Evolutionary conservation across 805 yeast species (phyloP).

Genomic region (Pichia exigua): DNA sequence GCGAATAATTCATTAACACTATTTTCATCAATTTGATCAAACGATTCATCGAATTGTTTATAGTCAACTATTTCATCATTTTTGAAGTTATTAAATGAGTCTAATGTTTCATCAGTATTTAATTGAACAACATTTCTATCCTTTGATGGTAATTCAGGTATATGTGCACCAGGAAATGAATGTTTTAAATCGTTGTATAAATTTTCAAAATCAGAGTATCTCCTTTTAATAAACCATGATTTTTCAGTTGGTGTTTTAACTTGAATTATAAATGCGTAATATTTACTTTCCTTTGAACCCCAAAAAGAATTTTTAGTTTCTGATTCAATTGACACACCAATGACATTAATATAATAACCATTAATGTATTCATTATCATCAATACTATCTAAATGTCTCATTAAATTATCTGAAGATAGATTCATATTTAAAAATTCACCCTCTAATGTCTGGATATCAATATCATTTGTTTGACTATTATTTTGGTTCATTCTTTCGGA

Average conservation of each 20-base stretch:
- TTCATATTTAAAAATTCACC: slow-evolving; percentile 1
- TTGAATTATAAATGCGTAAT: slow-evolving; percentile 42
- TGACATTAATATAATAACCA: slow-evolving; percentile 57
- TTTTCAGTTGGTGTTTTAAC: slow-evolving; percentile 30
- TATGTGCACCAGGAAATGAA: slow-evolving; percentile 60
- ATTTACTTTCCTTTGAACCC: slow-evolving; percentile 19
- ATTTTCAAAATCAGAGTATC: slow-evolving; percentile 60
- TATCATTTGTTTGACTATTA: background rate
- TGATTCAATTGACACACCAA: slow-evolving; percentile 46
- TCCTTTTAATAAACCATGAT: slow-evolving; percentile 45
- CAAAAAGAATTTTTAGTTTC: slow-evolving; percentile 20
- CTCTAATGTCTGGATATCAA: slow-evolving; percentile 16
- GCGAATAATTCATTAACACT: slow-evolving; percentile 5
- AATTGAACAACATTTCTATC: slow-evolving; percentile 19
- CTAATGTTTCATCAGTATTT: slow-evolving; percentile 9
- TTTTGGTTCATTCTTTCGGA: slow-evolving; percentile 2
- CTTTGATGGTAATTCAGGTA: slow-evolving; percentile 32
- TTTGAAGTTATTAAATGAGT: background rate
- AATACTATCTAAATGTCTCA: slow-evolving; percentile 29
- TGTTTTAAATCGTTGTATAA: slow-evolving; percentile 46
- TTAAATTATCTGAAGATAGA: slow-evolving; percentile 14
- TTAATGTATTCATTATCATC: slow-evolving; percentile 36
- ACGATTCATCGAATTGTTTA: background rate
- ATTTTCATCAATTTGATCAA: slow-evolving; percentile 6
- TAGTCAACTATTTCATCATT: background rate